Evolutionary conservation across 179 eudicot genomes (phyloP).

Genomic region (Actinidia arguta): DNA sequence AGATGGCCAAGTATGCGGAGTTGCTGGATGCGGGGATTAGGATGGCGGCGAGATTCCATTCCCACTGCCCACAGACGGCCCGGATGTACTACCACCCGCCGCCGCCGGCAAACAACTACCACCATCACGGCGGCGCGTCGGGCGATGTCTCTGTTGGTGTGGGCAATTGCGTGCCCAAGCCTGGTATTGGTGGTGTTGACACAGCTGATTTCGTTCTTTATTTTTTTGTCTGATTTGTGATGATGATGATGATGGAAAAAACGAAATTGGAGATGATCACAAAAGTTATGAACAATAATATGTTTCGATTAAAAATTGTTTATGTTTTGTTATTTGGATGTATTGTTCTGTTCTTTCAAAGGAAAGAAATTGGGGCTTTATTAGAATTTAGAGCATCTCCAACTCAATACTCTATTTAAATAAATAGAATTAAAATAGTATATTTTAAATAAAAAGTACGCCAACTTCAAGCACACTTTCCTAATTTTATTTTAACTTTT

Average conservation of each 20-base stretch:
- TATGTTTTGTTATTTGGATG: neutral
- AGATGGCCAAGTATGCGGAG: conserved; percentile 59
- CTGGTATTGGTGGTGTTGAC: conserved; percentile 12
- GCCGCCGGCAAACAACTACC: conserved; percentile 36
- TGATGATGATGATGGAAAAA: no score
- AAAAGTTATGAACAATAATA: neutral
- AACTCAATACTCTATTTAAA: no score
- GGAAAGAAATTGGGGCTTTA: neutral
- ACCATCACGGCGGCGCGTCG: conserved; percentile 11
- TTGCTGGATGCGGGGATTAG: conserved; percentile 57
- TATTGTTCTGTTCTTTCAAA: neutral
- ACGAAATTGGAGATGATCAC: no score
- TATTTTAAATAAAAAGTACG: no score
- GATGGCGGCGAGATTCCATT: conserved; percentile 59
- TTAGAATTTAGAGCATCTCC: no score
- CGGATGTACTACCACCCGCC: conserved; percentile 72
- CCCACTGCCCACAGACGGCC: conserved; percentile 73
- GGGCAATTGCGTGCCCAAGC: conserved; percentile 15
- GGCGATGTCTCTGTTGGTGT: conserved; percentile 10
- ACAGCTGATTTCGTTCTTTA: conserved; percentile 43
- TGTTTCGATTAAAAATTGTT: neutral
- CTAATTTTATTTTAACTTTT: no score
- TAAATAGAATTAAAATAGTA: no score
- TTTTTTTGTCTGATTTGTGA: conserved; percentile 40
- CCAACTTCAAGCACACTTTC: no score